Base-by-base conservation (phyloP, 2,329 filamentous ascomycete species). In the Diplodia scrobiculata region DNA sequence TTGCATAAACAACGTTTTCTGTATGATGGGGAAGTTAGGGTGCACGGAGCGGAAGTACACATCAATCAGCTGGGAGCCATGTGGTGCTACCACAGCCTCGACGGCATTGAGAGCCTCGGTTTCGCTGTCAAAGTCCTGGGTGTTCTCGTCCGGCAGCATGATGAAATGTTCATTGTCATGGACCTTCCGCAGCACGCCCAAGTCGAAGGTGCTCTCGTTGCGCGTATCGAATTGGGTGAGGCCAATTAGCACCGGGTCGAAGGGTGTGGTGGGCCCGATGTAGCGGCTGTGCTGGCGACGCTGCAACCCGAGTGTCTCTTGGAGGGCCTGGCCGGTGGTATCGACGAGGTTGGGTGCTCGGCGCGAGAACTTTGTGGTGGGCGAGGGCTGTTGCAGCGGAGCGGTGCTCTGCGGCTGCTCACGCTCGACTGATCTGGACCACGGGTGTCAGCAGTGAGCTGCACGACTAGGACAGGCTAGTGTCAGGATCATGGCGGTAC, bases 1-100 rank as follows among this genome's bases (percentile, higher is more conserved):
- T 75, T 93, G 89, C 68, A 91, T 81, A 71, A 94, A 94, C 66
- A 92, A 86, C 67, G 87, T 84, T 78, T 92, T 93, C 74, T 95
- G 90, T 47, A 95, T 84, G 71, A 96, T 91, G 25, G 91, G 91
- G 72, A 92, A 93, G 70, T 85, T 89, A 0, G 91, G 91, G 75
- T 95, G 91, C 25, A 95, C 88, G 68, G 91, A 84, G 68, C 86
- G 84, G 74, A 96, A 96, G 81, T 93, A 96, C 47, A 95, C 80
- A 70, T 92, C 89, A 70, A 96, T 85, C 66, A 96, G 80, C 63
- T 85, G 85, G 65, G 87, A 87, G n/a, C 91, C 91, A 75, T 95
- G 86, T 3, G 91, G 89, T 25, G 87, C 84, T 38, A 96, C 89
- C 48, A 92, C 82, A 65, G 85, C 84, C 79, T 96, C 91, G 71